These are phyloP conservation scores for Periglandula ipomoeae DNA, from an alignment of 2,329 filamentous ascomycete species.

Conservation along the genomic window DNA sequence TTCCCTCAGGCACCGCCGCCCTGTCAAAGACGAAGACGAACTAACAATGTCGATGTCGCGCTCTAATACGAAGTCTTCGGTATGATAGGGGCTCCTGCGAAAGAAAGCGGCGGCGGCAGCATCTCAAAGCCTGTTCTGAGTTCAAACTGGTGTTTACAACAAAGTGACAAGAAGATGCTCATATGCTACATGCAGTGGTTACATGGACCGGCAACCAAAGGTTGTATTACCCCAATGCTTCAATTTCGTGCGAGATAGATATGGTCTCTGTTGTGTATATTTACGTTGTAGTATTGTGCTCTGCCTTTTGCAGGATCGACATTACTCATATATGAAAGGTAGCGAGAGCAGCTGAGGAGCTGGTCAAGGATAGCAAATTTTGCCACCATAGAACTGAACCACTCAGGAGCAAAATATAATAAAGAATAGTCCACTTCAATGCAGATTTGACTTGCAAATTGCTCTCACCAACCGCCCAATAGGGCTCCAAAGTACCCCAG, in stretches of 20 bases:
- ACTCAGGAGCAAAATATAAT: conserved; percentile 66
- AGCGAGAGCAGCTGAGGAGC: conserved; percentile 27
- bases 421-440: conserved; percentile 59
- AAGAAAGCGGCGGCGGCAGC: background rate
- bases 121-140: background rate
- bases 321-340: conserved; percentile 17
- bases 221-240: too few relatives aligned
- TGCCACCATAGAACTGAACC: conserved; percentile 66
- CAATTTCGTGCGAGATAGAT: too few relatives aligned
- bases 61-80: conserved; percentile 24
- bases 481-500: conserved; percentile 64
- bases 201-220: too few relatives aligned
- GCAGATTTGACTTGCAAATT: conserved; percentile 14
- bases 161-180: too few relatives aligned
- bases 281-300: too few relatives aligned
- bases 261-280: too few relatives aligned
- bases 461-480: conserved; percentile 24
- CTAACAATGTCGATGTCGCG: conserved; percentile 39
- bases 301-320: too few relatives aligned
- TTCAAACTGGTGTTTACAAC: too few relatives aligned
- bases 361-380: conserved; percentile 63
- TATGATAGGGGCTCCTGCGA: background rate
- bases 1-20: conserved; percentile 30
- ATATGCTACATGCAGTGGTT: too few relatives aligned
- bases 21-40: conserved; percentile 27